A percentile compares a stretch with the other conserved stretches of the same genome.
Conservation (phyloP, 208 protist genomes). For the Angomonas deanei region DNA sequence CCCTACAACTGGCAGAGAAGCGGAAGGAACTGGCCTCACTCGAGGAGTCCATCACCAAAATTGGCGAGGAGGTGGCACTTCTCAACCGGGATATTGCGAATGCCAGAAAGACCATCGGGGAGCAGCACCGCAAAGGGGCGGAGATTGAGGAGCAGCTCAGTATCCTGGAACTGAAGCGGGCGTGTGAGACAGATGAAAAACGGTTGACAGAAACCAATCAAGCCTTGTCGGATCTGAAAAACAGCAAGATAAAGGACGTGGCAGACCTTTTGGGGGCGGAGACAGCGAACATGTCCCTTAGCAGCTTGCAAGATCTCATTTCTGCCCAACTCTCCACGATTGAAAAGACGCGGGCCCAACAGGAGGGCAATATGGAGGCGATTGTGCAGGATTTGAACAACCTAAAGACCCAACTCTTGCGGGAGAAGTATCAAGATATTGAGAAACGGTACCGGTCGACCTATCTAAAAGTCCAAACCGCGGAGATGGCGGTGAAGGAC, state of each 20-base stretch:
- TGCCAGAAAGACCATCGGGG: conserved; percentile 27
- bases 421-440: conserved; percentile 78
- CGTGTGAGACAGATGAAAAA: conserved; percentile 41
- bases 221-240: conserved; percentile 37
- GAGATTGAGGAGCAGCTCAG: conserved; percentile 46
- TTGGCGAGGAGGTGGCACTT: conserved; percentile 17
- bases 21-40: conserved; percentile 21
- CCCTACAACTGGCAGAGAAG: conserved; percentile 15
- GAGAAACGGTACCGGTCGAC: conserved; percentile 86
- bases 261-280: conserved; percentile 50
- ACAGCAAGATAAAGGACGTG: conserved; percentile 24
- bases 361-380: conserved; percentile 77
- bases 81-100: conserved; percentile 25
- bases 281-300: conserved; percentile 32
- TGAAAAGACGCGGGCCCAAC: conserved; percentile 55
- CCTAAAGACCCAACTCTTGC: conserved; percentile 48
- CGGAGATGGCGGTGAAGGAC: conserved; percentile 83
- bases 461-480: conserved; percentile 86
- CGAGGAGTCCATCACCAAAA: conserved; percentile 8
- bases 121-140: conserved; percentile 27
- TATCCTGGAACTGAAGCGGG: conserved; percentile 23
- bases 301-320: conserved; percentile 61
- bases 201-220: conserved; percentile 33
- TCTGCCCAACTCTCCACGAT: conserved; percentile 53
- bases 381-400: conserved; percentile 59